Evolutionary conservation across 163 green algal genomes (phyloP), one percentile per base, ranked within the genome.

Genomic region (Botryococcus braunii): DNA sequence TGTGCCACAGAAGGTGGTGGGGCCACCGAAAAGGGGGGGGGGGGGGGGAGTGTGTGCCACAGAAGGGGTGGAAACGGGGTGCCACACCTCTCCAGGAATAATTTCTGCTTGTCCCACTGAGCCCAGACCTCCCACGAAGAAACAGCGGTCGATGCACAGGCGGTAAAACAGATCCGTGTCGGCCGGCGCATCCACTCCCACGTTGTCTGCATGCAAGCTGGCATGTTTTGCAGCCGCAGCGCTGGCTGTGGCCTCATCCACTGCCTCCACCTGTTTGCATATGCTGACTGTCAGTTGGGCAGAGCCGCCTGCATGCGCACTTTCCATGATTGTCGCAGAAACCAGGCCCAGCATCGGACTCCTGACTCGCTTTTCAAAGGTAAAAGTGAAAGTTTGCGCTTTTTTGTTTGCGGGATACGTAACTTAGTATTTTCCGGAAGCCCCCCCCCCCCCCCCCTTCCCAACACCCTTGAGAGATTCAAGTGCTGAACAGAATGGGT

Each of bases 121-220:
- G 60, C 86, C 82, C 27, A 94, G 75, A 29, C 83, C 82, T 0
- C 83, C 85, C 32, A 92, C 89, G 70, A 91, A 92, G 70, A 94
- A 81, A 67, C 77, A 88, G 63, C 81, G 72, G 6, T 92, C 79
- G 27, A 86, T 66, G 11, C 75, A 11, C 5, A 95, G 72, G 37
- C 76, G 82, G 65, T 70, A 82, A 70, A 81, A 90, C 11, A 79
- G 47, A 69, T 90, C 83, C 31, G 50, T 68, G 35, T 72, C 69
- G 55, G 78, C 66, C 4, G 79, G 79, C 17, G 73, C 82, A 57
- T 90, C 83, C 41, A 87, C 79, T 2, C 80, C 82, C 43, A 80
- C 61, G 35, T 73, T 72, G n/a, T 73, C 74, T 27, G 57, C 48
- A 47, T 84, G 71, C 50, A 83, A 37, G 23, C 65, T 65, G 23